A percentile compares a stretch with the other conserved stretches of the same genome.
Evolutionary conservation across 2,329 filamentous ascomycete genomes (phyloP).

Genomic region (Cercospora beticola): DNA sequence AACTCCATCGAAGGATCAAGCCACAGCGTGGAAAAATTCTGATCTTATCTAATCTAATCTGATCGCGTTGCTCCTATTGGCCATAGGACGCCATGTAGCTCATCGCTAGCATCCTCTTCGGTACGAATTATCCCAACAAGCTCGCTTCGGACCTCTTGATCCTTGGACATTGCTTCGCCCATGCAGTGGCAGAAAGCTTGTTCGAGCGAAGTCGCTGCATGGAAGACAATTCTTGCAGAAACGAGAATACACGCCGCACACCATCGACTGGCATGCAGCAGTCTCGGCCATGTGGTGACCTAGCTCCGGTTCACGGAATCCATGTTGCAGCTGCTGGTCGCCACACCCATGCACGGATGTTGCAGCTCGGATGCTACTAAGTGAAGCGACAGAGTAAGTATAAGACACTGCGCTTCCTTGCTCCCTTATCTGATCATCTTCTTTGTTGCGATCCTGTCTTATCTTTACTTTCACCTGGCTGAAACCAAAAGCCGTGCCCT

Average conservation of each 20-base stretch:
- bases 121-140: constrained; percentile 5
- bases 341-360: constrained; percentile 1
- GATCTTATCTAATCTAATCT: constrained; percentile 8
- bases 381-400: not conserved
- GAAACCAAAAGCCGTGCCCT: not conserved
- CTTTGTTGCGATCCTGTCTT: not conserved
- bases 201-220: not conserved
- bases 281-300: constrained; percentile 6
- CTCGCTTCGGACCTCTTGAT: not conserved
- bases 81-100: not conserved
- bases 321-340: not conserved
- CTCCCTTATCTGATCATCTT: constrained; percentile 10
- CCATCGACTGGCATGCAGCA: not conserved
- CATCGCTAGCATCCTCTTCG: not conserved
- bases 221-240: not conserved
- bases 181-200: constrained; percentile 5
- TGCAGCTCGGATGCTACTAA: constrained; percentile 1
- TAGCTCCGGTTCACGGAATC: constrained; percentile 1
- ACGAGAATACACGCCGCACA: not conserved
- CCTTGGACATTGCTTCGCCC: constrained; percentile 5
- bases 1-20: not conserved
- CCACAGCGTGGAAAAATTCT: not conserved
- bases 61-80: not conserved
- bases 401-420: not conserved
- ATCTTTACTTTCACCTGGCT: not conserved